Conservation (phyloP, 768 basidiomycete species). For the Rhodotorula kratochvilovae region DNA sequence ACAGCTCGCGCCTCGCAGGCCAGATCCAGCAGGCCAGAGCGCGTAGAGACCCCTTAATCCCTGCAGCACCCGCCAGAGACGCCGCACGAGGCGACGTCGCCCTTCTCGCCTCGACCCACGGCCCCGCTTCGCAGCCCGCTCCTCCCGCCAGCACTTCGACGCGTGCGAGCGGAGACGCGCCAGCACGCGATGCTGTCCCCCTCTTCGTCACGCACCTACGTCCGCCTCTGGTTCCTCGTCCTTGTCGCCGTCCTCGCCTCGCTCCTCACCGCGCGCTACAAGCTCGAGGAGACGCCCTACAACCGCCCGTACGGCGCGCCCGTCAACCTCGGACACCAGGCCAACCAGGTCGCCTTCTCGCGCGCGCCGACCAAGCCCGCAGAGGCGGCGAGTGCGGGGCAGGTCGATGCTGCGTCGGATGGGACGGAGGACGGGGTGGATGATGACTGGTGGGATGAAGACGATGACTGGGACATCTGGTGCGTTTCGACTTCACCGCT, state of each 20-base stretch:
- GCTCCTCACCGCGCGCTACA: slow-evolving; percentile 30
- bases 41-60: no score
- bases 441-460: slow-evolving; percentile 16
- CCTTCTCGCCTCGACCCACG: no score
- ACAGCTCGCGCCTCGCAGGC: no score
- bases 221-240: slow-evolving; percentile 15
- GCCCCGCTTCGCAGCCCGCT: no score
- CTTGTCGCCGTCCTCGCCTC: slow-evolving; percentile 12
- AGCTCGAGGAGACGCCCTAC: slow-evolving; percentile 24
- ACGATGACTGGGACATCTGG: slow-evolving; percentile 21
- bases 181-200: slow-evolving; percentile 13
- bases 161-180: no score
- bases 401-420: not conserved
- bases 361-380: not conserved
- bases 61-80: no score
- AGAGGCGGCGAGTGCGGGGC: not conserved
- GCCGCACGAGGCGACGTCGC: no score
- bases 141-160: not conserved
- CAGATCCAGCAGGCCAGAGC: no score
- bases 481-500: not conserved
- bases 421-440: not conserved
- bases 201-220: slow-evolving; percentile 14
- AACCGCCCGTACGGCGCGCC: slow-evolving; percentile 25
- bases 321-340: slow-evolving; percentile 18
- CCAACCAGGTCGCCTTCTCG: slow-evolving; percentile 13